Percentiles rank a stretch among this genome's conserved stretches.
Evolutionary conservation across 2,329 filamentous ascomycete species (phyloP).

Genomic region (Ophiosphaerella narmari): DNA sequence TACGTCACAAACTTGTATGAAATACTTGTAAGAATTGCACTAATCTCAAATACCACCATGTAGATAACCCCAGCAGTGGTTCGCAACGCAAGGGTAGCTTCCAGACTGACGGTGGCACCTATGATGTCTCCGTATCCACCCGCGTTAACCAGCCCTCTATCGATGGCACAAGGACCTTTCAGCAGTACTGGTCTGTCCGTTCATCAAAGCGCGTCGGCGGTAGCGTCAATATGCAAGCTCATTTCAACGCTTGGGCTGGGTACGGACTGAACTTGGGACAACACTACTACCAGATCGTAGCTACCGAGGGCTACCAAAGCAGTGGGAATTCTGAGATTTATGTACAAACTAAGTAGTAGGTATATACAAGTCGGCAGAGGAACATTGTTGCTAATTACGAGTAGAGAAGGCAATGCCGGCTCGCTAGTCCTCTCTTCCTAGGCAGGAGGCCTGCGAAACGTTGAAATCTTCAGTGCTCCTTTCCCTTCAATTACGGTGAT

Average conservation of each 20-base stretch:
- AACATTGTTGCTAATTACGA: no score
- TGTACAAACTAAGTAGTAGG: constrained; percentile 4
- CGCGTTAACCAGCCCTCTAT: constrained; percentile 59
- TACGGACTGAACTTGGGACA: constrained; percentile 36
- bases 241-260: constrained; percentile 38
- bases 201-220: constrained; percentile 55
- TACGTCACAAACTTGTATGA: no score
- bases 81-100: constrained; percentile 54
- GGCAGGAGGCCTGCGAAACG: no score
- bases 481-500: no score
- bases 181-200: constrained; percentile 60
- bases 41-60: no score
- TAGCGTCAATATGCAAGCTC: constrained; percentile 30
- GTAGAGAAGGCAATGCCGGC: no score
- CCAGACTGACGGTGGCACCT: constrained; percentile 56
- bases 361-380: neutral
- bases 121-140: constrained; percentile 56
- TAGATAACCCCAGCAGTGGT: constrained; percentile 49
- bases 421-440: neutral
- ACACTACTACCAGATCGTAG: constrained; percentile 52
- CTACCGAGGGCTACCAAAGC: constrained; percentile 55
- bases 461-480: no score
- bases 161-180: constrained; percentile 57
- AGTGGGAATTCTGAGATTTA: constrained; percentile 11
- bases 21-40: no score